Evolutionary conservation across 257 asterid species (phyloP), one percentile per base, ranked within the genome.

Genomic region (Leptodermis oblonga): DNA sequence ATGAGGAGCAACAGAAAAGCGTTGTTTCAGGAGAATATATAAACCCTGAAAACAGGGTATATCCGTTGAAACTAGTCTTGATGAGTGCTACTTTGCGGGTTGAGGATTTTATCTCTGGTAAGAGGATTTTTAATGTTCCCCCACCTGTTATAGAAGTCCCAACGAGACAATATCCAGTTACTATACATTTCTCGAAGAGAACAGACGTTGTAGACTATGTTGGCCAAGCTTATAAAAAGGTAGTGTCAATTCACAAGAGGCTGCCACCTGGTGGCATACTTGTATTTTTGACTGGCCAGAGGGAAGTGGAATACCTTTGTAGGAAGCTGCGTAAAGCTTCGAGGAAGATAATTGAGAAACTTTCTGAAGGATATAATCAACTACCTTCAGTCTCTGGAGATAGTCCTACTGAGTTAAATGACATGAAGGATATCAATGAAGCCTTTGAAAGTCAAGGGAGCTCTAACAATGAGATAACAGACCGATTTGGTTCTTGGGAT

Each of bases 61-160:
- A 83, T 81, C 97, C 96, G 1, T 76, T 93, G 81, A 90, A 86
- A 75, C 95, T 93, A 71, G 85, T 90, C 62, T 85, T 93, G 82
- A 93, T 93, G 99, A 93, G 99, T 79, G 97, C 97, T 68, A 93
- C 99, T 9, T 66, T 93, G 60, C 88, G 92, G 37, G 99, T 90
- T 30, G 97, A 93, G 71, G 99, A 93, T 80, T 93, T 90, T 76
- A 82, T 88, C 51, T 78, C 96, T 59, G 82, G 80, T 23, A 52
- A 54, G 67, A 87, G 83, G 82, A 73, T 90, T 46, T 93, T 93
- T 75, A 79, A 31, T 25, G 65, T 68, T 59, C 95, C 96, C 43
- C 96, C 99, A 62, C 96, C 96, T 53, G 84, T 93, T 43, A 82
- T 90, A 37, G 88, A 90, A 82, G 92, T 90, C 73, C 96, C 99